Evolutionary conservation across 495 filamentous ascomycete genomes (phyloP), one percentile per base, ranked within the genome.

Genomic region (Penicillium ochrochloron): DNA sequence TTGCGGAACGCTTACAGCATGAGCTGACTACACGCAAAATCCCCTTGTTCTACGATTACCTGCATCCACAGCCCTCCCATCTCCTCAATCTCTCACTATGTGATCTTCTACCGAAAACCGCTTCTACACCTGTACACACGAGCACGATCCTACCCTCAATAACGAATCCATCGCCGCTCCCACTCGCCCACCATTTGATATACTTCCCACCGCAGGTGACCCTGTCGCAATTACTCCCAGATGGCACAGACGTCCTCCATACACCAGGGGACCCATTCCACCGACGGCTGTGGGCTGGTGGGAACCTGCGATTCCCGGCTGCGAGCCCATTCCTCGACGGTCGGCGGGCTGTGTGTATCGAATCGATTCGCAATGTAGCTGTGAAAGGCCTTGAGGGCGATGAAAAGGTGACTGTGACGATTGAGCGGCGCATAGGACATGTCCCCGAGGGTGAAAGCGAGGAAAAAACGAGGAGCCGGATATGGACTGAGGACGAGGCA

Each of bases 251-350:
- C 68, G 78, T 78, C 5, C 77, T 86, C 10, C 90, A 93, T 63
- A 85, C 78, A 41, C 92, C 92, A 0, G 89, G 89, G 1, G 55
- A 59, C 1, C 87, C 89, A 3, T 94, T 88, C 61, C 81, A 79
- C 46, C 81, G 89, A 44, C 85, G 92, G n/a, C 83, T 96, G 74
- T 96, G 92, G 92, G 90, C 89, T 37, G 92, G 91, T 11, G 92
- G 91, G 1, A 76, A 75, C 42, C 66, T 77, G 35, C 73, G 64
- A 62, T 82, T 77, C 61, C 68, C 71, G 12, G 69, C 48, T 17
- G 48, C 42, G 41, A 57, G 56, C n/a, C 69, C 76, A 27, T 35
- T 65, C 10, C 70, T 91, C 10, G 78, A 89, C 66, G 84, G 82
- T 29, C 66, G 75, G 35, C 70, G 79, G 3, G 84, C 75, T 3